These are phyloP conservation scores for Annona cherimola DNA, from an alignment of 164 flowering plant species.

Conservation along the genomic window DNA sequence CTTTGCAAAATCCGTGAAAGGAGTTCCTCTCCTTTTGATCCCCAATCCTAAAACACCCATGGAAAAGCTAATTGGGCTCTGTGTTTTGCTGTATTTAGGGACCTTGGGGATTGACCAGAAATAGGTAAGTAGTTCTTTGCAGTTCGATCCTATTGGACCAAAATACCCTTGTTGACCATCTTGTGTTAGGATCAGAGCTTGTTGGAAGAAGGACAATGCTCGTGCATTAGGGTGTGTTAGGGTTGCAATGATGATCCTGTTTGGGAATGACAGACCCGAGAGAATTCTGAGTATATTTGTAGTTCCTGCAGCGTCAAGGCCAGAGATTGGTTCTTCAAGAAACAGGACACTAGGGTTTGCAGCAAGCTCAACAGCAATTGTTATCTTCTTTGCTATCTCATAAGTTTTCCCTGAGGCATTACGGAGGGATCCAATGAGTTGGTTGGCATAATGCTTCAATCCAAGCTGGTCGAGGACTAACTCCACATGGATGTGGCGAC, in stretches of 20 bases:
- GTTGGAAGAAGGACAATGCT: conserved; percentile 22
- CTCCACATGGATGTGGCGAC: conserved; percentile 25
- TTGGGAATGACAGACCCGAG: conserved; percentile 16
- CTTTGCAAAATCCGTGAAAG: conserved; percentile 19
- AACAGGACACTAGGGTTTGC: conserved; percentile 27
- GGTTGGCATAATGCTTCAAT: conserved; percentile 21
- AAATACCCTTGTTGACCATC: conserved; percentile 28
- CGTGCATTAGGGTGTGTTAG: conserved; percentile 23
- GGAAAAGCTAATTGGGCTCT: conserved; percentile 20
- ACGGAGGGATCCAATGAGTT: conserved; percentile 23
- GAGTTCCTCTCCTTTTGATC: conserved; percentile 13
- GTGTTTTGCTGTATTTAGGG: conserved; percentile 14
- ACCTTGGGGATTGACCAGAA: conserved; percentile 20
- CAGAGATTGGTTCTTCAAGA: conserved; percentile 27
- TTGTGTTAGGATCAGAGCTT: conserved; percentile 20
- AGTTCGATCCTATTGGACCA: conserved; percentile 24
- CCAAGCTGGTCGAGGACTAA: conserved; percentile 26
- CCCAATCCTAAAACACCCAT: conserved; percentile 23
- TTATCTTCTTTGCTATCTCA: conserved; percentile 26
- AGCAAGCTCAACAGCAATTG: conserved; percentile 31
- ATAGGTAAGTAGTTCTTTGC: conserved; percentile 17
- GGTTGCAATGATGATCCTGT: conserved; percentile 16
- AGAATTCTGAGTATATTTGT: conserved; percentile 16
- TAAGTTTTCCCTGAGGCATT: conserved; percentile 22
- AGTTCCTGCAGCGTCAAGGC: conserved; percentile 23